Evolutionary conservation across 768 basidiomycete genomes (phyloP), one percentile per base, ranked within the genome.

Genomic region (Kwoniella bestiolae): DNA sequence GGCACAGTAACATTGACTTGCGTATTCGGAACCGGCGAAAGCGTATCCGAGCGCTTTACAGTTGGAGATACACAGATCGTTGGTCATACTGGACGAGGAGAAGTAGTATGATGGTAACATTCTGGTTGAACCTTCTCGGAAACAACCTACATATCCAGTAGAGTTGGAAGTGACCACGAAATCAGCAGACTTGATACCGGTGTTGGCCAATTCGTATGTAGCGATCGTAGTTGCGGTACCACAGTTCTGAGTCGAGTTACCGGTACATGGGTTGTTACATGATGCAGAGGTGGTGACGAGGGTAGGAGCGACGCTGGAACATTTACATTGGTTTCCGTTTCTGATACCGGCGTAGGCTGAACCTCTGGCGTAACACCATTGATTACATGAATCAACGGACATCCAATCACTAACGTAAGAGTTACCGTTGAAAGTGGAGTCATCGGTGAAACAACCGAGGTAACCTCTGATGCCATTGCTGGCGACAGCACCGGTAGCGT

Each of bases 371-470:
- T 45, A 29, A 59, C 72, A 74, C 41, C 50, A 56, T 16, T 55
- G 49, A 31, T 46, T 66, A 57, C 72, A 74, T 31, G 41, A 52
- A 32, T 74, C 63, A 44, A 60, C 45, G 23, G 67, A 55, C 70
- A 74, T 69, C 56, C 41, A 63, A 5, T 53, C 60, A 41, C 41
- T 44, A 26, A 32, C 32, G 59, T 63, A 74, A 8, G 53, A 50
- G 35, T 35, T 26, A n/a, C 52, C 53, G 41, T 57, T 60, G n/a
- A 74, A 34, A 12, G 52, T 56, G 28, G 25, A 18, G 63, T 55
- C 46, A 49, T 74, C 73, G 63, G 58, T 60, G 68, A 55, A 74
- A 58, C 73, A 74, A 28, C 73, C 73, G 5, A 65, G 18, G 59
- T 72, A 72, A 12, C 67, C 70, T 28, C 44, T 25, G 25, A 68